Conservation (phyloP, 371 early-diverging fungal genomes). For the Circinella umbellata region DNA sequence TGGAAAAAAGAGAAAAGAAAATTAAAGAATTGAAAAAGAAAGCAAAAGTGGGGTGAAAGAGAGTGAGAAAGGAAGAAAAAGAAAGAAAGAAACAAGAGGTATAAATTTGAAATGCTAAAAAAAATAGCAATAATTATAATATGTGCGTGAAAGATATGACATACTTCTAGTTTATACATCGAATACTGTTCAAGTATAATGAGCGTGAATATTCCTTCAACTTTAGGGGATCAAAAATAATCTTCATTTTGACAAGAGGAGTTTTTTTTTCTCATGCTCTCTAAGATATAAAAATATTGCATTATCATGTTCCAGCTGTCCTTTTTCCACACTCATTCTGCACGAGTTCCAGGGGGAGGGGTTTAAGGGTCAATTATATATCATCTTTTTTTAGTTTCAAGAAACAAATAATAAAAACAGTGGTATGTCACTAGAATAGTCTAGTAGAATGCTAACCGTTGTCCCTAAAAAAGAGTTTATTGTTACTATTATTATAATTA, state of each 20-base stretch:
- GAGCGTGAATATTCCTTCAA: background rate
- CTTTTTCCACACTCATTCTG: background rate
- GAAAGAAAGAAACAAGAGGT: no score
- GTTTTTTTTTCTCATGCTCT: background rate
- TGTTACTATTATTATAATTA: background rate
- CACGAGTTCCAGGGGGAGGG: background rate
- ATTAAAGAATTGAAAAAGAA: background rate
- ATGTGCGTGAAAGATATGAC: no score
- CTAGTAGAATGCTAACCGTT: background rate
- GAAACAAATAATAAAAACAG: background rate
- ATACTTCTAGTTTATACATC: no score
- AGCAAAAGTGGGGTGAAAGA: background rate
- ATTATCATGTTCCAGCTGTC: background rate
- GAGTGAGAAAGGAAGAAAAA: background rate
- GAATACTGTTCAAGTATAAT: no score
- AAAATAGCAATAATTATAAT: no score
- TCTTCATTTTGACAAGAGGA: slow-evolving; percentile 1
- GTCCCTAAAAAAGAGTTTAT: slow-evolving; percentile 6
- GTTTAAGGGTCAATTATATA: background rate
- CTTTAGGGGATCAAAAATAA: background rate
- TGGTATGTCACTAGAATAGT: no score
- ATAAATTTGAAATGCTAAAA: no score
- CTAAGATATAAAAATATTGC: background rate
- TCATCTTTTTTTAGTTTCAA: background rate
- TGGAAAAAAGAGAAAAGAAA: slow-evolving; percentile 1